Conservation (phyloP, 352 stramenopile genomes). For the Pythium diclinum region DNA sequence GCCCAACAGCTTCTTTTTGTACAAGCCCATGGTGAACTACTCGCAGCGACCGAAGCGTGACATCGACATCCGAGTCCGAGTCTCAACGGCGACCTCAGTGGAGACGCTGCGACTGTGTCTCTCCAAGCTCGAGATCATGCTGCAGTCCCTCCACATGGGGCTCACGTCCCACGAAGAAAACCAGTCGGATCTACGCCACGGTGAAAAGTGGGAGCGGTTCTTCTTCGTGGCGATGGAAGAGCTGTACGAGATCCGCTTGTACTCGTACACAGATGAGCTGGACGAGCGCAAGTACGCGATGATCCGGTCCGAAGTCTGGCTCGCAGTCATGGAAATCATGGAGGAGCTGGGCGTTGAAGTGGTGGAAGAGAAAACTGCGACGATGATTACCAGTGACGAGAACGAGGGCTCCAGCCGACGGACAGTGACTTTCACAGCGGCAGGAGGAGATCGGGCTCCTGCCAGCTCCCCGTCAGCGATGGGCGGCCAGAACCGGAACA, state of each 20-base stretch:
- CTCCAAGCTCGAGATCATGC: constrained; percentile 63
- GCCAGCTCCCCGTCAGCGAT: not conserved
- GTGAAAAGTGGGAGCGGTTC: constrained; percentile 82
- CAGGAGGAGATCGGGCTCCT: not conserved
- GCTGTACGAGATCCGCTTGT: constrained; percentile 78
- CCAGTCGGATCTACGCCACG: constrained; percentile 67
- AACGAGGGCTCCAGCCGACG: not conserved
- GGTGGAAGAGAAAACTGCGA: constrained; percentile 30
- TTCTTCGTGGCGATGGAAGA: constrained; percentile 88
- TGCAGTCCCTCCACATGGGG: constrained; percentile 80
- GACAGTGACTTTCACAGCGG: constrained; percentile 20
- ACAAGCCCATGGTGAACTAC: constrained; percentile 89
- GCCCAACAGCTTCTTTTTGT: constrained; percentile 88
- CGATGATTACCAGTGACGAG: not conserved
- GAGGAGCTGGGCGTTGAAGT: constrained; percentile 72
- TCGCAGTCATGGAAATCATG: constrained; percentile 88
- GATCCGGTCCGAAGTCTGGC: constrained; percentile 88
- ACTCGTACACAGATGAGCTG: constrained; percentile 85
- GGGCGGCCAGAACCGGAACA: not conserved
- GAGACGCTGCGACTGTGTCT: constrained; percentile 61
- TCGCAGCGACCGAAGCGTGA: constrained; percentile 81
- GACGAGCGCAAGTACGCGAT: constrained; percentile 86
- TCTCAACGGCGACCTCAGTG: constrained; percentile 54
- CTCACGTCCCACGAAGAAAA: constrained; percentile 88
- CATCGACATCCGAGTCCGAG: constrained; percentile 67